phyloP scores from a whole-genome alignment of 2,329 filamentous ascomycete genomes.

The Polytolypa hystricis region DNA sequence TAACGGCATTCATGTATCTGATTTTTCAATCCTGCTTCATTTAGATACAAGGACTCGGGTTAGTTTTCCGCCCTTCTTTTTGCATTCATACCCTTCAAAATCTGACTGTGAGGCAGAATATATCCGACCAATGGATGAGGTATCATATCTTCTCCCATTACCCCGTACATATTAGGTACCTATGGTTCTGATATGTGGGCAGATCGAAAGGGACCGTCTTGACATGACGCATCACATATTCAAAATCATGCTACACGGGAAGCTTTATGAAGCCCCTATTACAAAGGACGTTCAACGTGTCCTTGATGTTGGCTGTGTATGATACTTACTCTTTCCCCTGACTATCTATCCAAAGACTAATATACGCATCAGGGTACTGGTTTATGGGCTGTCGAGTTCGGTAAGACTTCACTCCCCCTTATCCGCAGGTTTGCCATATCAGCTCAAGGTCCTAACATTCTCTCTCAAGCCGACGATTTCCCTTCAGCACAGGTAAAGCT shows the following conservation, averaged over 20 bases:
- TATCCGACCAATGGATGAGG: slow-evolving; percentile 11
- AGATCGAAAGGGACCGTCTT: slow-evolving; percentile 8
- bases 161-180: too few relatives aligned
- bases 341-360: too few relatives aligned
- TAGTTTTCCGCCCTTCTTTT: too few relatives aligned
- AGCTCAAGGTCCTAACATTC: neutral
- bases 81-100: too few relatives aligned
- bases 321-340: too few relatives aligned
- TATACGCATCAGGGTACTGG: slow-evolving; percentile 7
- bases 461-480: neutral
- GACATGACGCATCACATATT: slow-evolving; percentile 10
- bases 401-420: neutral
- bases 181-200: too few relatives aligned
- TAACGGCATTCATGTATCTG: neutral
- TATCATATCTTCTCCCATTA: neutral
- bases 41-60: neutral
- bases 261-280: slow-evolving; percentile 3
- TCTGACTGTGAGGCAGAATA: too few relatives aligned
- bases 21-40: too few relatives aligned
- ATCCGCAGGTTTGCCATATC: too few relatives aligned
- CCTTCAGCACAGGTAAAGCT: slow-evolving; percentile 8
- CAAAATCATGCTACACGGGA: slow-evolving; percentile 1
- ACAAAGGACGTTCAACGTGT: neutral
- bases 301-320: slow-evolving; percentile 2
- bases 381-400: slow-evolving; percentile 8